Conservation (phyloP, 805 yeast species). For the Hanseniaspora jakobsenii region DNA sequence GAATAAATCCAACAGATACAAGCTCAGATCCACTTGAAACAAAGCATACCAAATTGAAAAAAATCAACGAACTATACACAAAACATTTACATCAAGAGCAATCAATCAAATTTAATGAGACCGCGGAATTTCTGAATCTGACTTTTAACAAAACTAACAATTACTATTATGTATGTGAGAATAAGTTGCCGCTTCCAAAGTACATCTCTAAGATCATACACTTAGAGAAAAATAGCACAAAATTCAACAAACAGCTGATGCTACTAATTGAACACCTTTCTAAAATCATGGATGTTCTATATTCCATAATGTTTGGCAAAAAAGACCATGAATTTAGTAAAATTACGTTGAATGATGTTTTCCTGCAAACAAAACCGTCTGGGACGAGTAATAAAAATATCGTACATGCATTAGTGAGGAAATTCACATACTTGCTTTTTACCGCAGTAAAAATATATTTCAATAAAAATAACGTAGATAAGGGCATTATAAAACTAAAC, state of each 20-base stretch:
- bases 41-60: too few relatives aligned
- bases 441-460: too few relatives aligned
- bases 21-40: too few relatives aligned
- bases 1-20: too few relatives aligned
- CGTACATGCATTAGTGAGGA: neutral
- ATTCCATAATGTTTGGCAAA: neutral
- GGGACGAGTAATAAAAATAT: neutral
- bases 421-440: neutral
- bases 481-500: too few relatives aligned
- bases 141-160: slow-evolving; percentile 7
- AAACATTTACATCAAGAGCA: neutral
- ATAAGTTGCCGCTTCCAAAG: slow-evolving; percentile 4
- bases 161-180: slow-evolving; percentile 11
- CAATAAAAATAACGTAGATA: too few relatives aligned
- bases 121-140: neutral
- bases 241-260: slow-evolving; percentile 6
- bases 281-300: slow-evolving; percentile 3
- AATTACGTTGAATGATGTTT: slow-evolving; percentile 1
- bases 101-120: neutral
- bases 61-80: neutral
- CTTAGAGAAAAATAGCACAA: neutral
- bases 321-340: neutral
- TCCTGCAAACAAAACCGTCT: too few relatives aligned
- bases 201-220: neutral
- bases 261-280: slow-evolving; percentile 9